Conservation (phyloP, 2,329 filamentous ascomycete species). For the Pseudocercospora fijiensis region DNA sequence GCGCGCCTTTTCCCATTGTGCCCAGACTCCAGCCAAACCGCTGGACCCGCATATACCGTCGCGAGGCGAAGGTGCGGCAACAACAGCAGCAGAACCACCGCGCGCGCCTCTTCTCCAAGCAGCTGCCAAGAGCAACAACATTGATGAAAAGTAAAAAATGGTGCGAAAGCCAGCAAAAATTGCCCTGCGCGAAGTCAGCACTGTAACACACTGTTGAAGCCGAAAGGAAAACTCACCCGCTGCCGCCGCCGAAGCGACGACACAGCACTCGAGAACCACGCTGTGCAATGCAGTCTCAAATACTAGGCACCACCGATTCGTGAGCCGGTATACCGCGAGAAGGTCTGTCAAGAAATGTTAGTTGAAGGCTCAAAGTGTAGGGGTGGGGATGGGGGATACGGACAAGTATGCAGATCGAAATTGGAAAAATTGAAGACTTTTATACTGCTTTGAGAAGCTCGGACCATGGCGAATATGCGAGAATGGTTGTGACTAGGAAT, state of each 20-base stretch:
- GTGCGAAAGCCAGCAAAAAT: neutral
- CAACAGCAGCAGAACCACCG: neutral
- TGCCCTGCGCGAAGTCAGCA: neutral
- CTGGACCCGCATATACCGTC: too few relatives aligned
- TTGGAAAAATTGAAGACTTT: neutral
- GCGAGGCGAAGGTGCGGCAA: neutral
- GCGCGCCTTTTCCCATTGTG: too few relatives aligned
- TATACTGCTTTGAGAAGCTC: neutral
- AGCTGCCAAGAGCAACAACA: neutral
- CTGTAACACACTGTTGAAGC: neutral
- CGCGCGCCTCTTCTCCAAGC: neutral
- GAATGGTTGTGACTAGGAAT: neutral
- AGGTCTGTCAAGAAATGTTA: neutral
- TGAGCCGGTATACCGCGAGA: conserved; percentile 1
- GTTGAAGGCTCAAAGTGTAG: neutral
- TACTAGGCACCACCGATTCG: neutral
- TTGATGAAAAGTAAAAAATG: neutral
- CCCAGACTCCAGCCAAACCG: too few relatives aligned
- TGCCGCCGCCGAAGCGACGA: neutral
- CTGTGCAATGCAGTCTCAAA: neutral
- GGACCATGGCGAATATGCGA: neutral
- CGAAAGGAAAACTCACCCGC: neutral
- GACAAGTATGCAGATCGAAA: neutral
- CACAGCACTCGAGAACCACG: neutral
- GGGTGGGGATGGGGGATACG: neutral